These are phyloP conservation scores for Pythium aquatile DNA, from an alignment of 352 stramenopile species.

Conservation along the genomic window DNA sequence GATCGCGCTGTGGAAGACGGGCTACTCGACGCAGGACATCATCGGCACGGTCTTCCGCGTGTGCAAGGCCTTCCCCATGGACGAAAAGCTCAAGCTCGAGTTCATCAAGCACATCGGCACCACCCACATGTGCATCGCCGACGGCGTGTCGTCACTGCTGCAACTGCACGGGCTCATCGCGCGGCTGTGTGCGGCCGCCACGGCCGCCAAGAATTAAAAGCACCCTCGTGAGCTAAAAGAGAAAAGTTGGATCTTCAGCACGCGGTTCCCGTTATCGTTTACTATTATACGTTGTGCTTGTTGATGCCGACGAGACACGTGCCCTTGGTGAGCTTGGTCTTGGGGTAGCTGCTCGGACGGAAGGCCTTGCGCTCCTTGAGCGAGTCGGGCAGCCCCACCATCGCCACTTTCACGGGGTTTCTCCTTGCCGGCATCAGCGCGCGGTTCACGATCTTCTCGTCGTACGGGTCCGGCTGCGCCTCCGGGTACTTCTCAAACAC, in stretches of 20 bases:
- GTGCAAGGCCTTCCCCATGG: constrained; percentile 84
- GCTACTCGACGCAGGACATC: constrained; percentile 97
- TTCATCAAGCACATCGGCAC: constrained; percentile 89
- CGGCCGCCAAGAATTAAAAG: constrained; percentile 17
- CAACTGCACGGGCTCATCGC: constrained; percentile 95
- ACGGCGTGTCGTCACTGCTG: constrained; percentile 89
- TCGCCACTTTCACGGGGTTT: constrained; percentile 70
- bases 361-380: constrained; percentile 75
- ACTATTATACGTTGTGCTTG: constrained; percentile 66
- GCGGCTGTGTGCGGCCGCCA: constrained; percentile 54
- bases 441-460: constrained; percentile 67
- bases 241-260: no score
- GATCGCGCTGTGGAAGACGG: constrained; percentile 71
- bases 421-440: constrained; percentile 69
- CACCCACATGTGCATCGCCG: constrained; percentile 95
- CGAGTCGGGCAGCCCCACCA: constrained; percentile 48
- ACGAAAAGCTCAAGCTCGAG: constrained; percentile 84
- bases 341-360: constrained; percentile 55
- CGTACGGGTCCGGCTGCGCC: constrained; percentile 60
- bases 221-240: not conserved
- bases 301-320: constrained; percentile 76
- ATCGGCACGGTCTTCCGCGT: constrained; percentile 98
- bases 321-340: constrained; percentile 71
- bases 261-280: not conserved
- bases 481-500: constrained; percentile 75